phyloP scores from a whole-genome alignment of 306 rosid species.

The Senna siamea region DNA sequence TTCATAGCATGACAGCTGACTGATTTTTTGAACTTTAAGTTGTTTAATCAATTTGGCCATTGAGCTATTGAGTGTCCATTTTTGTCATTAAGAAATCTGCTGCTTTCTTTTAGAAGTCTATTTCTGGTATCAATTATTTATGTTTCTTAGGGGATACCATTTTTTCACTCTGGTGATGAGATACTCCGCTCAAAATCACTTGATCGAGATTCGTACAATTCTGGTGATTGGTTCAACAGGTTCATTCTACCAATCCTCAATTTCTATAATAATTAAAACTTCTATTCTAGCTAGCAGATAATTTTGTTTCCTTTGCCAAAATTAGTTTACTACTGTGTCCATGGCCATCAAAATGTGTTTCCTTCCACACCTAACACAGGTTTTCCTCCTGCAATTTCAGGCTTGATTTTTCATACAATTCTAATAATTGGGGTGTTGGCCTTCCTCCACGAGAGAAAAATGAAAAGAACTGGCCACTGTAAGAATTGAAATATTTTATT shows the following conservation, averaged over 20 bases:
- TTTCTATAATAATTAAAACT: slow-evolving; percentile 9
- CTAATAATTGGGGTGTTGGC: slow-evolving; percentile 94
- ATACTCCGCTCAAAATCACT: slow-evolving; percentile 90
- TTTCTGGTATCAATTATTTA: slow-evolving; percentile 35
- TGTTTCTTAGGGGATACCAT: slow-evolving; percentile 78
- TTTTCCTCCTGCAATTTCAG: slow-evolving; percentile 50
- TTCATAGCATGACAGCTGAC: background rate
- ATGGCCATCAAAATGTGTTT: slow-evolving; percentile 24
- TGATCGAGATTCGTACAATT: slow-evolving; percentile 96
- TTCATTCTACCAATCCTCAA: slow-evolving; percentile 35
- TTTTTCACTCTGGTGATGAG: slow-evolving; percentile 90
- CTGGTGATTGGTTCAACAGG: slow-evolving; percentile 99
- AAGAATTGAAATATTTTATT: slow-evolving; percentile 44
- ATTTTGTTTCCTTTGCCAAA: slow-evolving; percentile 30
- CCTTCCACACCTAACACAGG: slow-evolving; percentile 23
- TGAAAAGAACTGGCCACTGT: slow-evolving; percentile 84
- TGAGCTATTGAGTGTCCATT: background rate
- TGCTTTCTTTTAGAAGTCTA: slow-evolving; percentile 15
- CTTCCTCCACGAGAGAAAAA: slow-evolving; percentile 92
- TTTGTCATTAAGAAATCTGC: background rate
- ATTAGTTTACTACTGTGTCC: slow-evolving; percentile 26
- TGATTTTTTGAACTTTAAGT: background rate
- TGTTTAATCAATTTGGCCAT: background rate
- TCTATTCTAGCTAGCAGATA: background rate
- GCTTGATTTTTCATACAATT: slow-evolving; percentile 82